Evolutionary conservation across 108 stramenopile species (phyloP).

Genomic region (Cylindrotheca fusiformis): DNA sequence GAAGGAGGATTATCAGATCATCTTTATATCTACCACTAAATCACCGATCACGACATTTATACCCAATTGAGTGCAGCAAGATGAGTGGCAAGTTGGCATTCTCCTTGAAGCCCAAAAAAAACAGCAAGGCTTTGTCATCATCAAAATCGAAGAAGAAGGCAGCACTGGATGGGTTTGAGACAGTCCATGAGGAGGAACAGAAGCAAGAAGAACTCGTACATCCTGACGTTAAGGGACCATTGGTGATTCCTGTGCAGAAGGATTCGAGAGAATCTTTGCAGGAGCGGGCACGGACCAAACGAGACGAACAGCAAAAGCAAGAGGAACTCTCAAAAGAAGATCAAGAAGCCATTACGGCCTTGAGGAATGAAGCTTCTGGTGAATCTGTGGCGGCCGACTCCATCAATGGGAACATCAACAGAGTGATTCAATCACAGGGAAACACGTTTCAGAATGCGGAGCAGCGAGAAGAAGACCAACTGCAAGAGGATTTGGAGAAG

Average conservation of each 20-base stretch:
- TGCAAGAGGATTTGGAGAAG: conserved; percentile 23
- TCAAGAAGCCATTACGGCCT: conserved; percentile 31
- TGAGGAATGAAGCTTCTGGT: conserved; percentile 18
- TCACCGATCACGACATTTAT: no score
- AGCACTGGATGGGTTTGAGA: conserved; percentile 15
- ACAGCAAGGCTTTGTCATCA: neutral
- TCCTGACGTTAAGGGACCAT: conserved; percentile 20
- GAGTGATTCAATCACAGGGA: conserved; percentile 19
- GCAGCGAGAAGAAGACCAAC: conserved; percentile 12
- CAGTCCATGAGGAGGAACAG: neutral
- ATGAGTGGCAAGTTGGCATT: conserved; percentile 14
- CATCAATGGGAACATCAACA: conserved; percentile 8
- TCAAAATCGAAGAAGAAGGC: neutral
- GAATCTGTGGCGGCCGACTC: neutral
- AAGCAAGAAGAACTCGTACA: conserved; percentile 2
- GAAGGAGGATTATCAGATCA: no score
- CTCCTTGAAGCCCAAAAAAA: conserved; percentile 4
- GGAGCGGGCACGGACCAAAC: conserved; percentile 22
- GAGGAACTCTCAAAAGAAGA: conserved; percentile 14
- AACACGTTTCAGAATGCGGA: conserved; percentile 31
- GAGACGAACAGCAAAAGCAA: conserved; percentile 5
- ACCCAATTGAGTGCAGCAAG: no score
- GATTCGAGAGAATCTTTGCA: conserved; percentile 26
- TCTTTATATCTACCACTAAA: no score
- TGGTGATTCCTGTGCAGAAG: conserved; percentile 35